Conservation (phyloP, 225 moss, liverwort and hornwort species). For the Bryoerythrophyllum caledonicum region DNA sequence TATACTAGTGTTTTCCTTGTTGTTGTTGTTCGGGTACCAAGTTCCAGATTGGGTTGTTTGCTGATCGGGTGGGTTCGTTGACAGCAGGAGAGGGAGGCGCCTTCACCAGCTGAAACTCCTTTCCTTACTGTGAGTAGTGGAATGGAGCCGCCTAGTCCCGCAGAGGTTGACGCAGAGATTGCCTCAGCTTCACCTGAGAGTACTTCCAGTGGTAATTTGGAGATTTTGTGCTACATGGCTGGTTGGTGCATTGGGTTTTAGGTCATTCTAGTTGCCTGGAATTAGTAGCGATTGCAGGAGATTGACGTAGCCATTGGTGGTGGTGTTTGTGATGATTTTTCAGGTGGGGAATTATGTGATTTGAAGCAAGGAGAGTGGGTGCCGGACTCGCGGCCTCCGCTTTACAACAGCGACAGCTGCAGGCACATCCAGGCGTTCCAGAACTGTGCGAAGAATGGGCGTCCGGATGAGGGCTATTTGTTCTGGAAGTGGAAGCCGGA, state of each 20-base stretch:
- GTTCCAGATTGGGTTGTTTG: not conserved
- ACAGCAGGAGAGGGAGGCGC: constrained; percentile 24
- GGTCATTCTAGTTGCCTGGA: too few species aligned
- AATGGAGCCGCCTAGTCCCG: not conserved
- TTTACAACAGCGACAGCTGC: constrained; percentile 66
- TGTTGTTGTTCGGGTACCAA: not conserved
- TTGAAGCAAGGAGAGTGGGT: constrained; percentile 71
- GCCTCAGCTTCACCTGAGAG: not conserved
- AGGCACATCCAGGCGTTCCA: constrained; percentile 54
- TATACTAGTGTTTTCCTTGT: not conserved
- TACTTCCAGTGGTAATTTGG: not conserved
- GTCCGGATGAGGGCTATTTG: constrained; percentile 53
- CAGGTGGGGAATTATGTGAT: constrained; percentile 42
- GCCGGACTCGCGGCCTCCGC: constrained; percentile 48
- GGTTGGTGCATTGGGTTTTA: too few species aligned
- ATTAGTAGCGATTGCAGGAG: too few species aligned
- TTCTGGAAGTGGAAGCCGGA: constrained; percentile 82
- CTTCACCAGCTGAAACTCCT: constrained; percentile 8
- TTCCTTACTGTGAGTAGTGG: not conserved
- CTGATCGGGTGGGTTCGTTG: not conserved
- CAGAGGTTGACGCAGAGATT: not conserved
- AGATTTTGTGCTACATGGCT: not conserved
- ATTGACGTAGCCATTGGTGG: too few species aligned
- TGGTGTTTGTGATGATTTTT: not conserved
- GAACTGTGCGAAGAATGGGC: constrained; percentile 66